These are phyloP conservation scores for Russula emetica DNA, from an alignment of 768 basidiomycete genomes.

Conservation along the genomic window DNA sequence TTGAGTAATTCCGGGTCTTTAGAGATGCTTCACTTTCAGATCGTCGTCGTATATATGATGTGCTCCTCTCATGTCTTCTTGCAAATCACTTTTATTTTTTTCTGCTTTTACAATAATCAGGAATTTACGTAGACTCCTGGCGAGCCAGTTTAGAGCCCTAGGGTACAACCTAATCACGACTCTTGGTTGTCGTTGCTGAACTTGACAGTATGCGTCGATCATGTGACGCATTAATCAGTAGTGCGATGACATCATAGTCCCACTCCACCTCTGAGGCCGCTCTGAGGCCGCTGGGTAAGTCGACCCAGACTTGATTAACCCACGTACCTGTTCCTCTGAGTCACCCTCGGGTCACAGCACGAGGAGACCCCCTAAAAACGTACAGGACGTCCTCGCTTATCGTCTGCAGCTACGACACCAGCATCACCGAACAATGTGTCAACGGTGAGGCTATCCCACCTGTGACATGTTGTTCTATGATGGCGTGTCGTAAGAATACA, in stretches of 20 bases:
- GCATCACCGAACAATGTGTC: background rate
- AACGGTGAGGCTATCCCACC: background rate
- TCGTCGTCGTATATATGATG: constrained; percentile 19
- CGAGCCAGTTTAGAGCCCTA: too few relatives aligned
- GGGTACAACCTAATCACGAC: too few relatives aligned
- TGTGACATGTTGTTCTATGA: background rate
- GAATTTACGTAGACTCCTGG: background rate
- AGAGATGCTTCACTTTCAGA: constrained; percentile 6
- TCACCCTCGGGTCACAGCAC: background rate
- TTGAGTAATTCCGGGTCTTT: constrained; percentile 12
- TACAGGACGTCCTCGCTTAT: background rate
- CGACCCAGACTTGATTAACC: too few relatives aligned
- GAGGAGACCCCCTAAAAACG: too few relatives aligned
- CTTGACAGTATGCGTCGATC: too few relatives aligned
- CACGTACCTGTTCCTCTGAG: background rate
- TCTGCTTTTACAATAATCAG: background rate
- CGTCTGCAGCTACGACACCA: background rate
- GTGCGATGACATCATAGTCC: too few relatives aligned
- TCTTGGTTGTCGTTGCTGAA: too few relatives aligned
- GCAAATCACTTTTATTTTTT: constrained; percentile 9
- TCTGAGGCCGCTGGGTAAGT: too few relatives aligned
- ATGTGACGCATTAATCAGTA: too few relatives aligned
- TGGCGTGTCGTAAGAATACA: background rate
- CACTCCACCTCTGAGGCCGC: too few relatives aligned
- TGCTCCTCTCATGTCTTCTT: background rate